Percentiles rank a stretch among this genome's conserved stretches.
Evolutionary conservation across 2,329 filamentous ascomycete species (phyloP).

Genomic region (Colletotrichum gloeosporioides): DNA sequence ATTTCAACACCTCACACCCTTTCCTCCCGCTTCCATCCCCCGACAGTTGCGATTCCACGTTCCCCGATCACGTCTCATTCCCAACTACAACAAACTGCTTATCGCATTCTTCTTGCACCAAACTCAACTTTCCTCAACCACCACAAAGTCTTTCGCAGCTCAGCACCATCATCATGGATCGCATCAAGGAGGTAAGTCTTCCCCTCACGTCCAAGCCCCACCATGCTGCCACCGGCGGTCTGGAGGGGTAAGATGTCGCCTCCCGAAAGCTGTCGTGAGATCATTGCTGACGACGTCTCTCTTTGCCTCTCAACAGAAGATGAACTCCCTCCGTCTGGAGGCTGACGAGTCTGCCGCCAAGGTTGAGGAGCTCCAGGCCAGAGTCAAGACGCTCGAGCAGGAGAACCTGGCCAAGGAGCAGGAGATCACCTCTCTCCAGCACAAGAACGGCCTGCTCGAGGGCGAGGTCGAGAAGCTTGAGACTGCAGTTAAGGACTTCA

Average conservation of each 20-base stretch:
- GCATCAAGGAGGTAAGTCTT: constrained; percentile 83
- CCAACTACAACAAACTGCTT: constrained; percentile 28
- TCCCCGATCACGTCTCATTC: constrained; percentile 34
- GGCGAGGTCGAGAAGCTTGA: constrained; percentile 93
- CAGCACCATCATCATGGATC: constrained; percentile 66
- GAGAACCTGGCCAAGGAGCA: constrained; percentile 97
- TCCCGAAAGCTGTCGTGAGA: constrained; percentile 5
- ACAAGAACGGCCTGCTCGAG: constrained; percentile 95
- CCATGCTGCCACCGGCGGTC: constrained; percentile 18
- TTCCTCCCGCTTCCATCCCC: constrained; percentile 36
- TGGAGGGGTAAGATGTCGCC: constrained; percentile 25
- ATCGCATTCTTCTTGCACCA: constrained; percentile 18
- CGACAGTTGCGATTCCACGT: constrained; percentile 14
- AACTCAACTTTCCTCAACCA: constrained; percentile 37
- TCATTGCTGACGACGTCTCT: constrained; percentile 16
- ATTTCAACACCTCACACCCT: constrained; percentile 36
- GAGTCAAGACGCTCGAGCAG: constrained; percentile 90
- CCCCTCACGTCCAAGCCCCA: constrained; percentile 35
- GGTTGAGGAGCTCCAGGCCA: constrained; percentile 85
- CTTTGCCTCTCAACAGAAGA: constrained; percentile 68
- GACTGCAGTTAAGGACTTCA: constrained; percentile 80
- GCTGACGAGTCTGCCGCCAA: constrained; percentile 83
- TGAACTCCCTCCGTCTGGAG: constrained; percentile 93
- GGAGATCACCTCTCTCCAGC: constrained; percentile 93
- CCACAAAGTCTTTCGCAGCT: constrained; percentile 23